Percentiles rank a stretch among this genome's conserved stretches.
Conservation (phyloP, 2,329 filamentous ascomycete species). For the Sclerotinia glacialis region DNA sequence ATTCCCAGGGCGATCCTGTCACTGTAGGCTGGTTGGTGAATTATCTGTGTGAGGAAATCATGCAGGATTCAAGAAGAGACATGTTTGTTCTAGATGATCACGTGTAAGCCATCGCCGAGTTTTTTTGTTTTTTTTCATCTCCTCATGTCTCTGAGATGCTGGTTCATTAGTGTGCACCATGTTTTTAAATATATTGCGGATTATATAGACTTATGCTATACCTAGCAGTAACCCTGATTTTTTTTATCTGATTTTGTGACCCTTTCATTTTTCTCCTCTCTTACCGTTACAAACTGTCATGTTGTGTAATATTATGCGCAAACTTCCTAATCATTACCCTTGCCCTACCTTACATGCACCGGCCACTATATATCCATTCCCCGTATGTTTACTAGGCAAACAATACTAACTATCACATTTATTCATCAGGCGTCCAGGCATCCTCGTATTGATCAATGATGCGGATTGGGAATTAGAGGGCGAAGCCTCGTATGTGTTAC, state of each 20-base stretch:
- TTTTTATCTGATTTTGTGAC: constrained; percentile 6
- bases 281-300: constrained; percentile 2
- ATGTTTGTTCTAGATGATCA: constrained; percentile 84
- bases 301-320: constrained; percentile 8
- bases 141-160: constrained; percentile 19
- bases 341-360: constrained; percentile 19
- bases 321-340: neutral
- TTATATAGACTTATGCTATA: neutral
- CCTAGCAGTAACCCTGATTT: constrained; percentile 16
- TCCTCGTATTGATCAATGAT: constrained; percentile 95
- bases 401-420: constrained; percentile 28
- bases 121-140: constrained; percentile 29
- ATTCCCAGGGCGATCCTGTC: constrained; percentile 57
- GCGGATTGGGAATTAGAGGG: constrained; percentile 98
- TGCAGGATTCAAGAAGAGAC: constrained; percentile 83
- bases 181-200: neutral
- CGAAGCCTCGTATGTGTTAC: constrained; percentile 83
- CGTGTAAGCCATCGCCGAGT: constrained; percentile 60
- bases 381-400: constrained; percentile 29
- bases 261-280: neutral
- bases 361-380: neutral
- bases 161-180: neutral
- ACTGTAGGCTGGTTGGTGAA: constrained; percentile 75
- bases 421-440: constrained; percentile 74
- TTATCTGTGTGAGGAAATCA: constrained; percentile 75